Conservation (phyloP, 495 filamentous ascomycete genomes). For the Trichoderma erinaceum region DNA sequence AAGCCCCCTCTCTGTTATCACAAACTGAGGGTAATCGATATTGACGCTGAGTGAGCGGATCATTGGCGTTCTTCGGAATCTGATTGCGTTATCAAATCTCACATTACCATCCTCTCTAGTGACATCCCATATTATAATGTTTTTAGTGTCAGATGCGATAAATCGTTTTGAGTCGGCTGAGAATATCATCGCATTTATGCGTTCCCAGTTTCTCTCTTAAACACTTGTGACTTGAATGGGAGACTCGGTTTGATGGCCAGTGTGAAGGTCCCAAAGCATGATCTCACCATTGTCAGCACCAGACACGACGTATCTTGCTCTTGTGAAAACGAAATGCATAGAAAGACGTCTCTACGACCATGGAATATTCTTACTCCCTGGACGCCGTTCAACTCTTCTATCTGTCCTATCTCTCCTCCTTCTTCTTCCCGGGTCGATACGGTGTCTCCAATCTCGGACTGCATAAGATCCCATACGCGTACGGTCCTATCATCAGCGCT, state of each 20-base stretch:
- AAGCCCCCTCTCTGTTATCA: not conserved
- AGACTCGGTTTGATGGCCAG: not conserved
- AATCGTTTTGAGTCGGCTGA: not conserved
- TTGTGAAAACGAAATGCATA: not conserved
- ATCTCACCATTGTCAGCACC: not conserved
- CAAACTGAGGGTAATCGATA: not conserved
- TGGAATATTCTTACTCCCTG: not conserved
- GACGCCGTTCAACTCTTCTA: not conserved
- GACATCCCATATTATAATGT: not conserved
- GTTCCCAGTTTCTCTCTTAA: not conserved
- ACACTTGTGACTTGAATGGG: not conserved
- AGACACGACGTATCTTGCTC: not conserved
- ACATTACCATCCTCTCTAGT: not conserved
- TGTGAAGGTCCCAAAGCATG: not conserved
- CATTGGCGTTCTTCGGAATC: too few relatives aligned
- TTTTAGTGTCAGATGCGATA: not conserved
- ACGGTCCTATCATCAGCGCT: slow-evolving; percentile 14
- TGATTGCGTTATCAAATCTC: not conserved
- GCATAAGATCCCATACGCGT: slow-evolving; percentile 9
- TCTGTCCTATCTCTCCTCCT: not conserved
- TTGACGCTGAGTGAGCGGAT: not conserved
- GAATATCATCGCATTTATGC: not conserved
- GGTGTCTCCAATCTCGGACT: not conserved
- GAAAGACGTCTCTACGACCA: not conserved
- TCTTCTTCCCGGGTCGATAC: not conserved